Percentiles rank a stretch among this genome's conserved stretches.
Conservation (phyloP, 2,329 filamentous ascomycete genomes). For the Orbilia brochopaga region DNA sequence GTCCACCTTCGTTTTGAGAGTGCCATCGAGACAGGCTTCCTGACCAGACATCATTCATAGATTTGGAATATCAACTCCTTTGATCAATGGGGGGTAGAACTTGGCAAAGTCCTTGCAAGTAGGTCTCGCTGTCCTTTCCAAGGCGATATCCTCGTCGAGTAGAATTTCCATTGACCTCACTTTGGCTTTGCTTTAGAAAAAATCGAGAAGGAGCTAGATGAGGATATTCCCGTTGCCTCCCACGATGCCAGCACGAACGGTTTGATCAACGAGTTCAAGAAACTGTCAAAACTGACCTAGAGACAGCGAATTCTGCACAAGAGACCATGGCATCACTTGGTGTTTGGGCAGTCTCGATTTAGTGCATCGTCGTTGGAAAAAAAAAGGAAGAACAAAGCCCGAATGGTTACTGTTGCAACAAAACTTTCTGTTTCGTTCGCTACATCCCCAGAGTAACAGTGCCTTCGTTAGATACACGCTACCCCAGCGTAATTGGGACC, state of each 20-base stretch:
- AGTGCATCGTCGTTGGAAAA: too few species aligned
- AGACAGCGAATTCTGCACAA: not conserved
- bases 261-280: conserved; percentile 79
- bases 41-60: conserved; percentile 19
- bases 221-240: conserved; percentile 71
- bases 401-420: too few species aligned
- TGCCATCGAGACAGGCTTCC: not conserved
- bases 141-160: not conserved
- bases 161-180: not conserved
- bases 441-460: too few species aligned
- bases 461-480: too few species aligned
- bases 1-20: not conserved
- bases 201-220: conserved; percentile 71
- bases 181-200: conserved; percentile 59
- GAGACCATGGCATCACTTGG: not conserved
- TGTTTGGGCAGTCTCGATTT: not conserved
- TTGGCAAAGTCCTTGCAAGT: conserved; percentile 95
- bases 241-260: conserved; percentile 90
- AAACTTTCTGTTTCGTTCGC: too few species aligned
- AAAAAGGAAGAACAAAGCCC: too few species aligned
- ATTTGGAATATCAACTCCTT: conserved; percentile 99
- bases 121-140: conserved; percentile 62
- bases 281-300: conserved; percentile 27
- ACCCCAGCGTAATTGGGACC: too few species aligned
- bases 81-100: conserved; percentile 98